Conservation (phyloP, 2,329 filamentous ascomycete genomes). For the Stachybotrys echinatus region DNA sequence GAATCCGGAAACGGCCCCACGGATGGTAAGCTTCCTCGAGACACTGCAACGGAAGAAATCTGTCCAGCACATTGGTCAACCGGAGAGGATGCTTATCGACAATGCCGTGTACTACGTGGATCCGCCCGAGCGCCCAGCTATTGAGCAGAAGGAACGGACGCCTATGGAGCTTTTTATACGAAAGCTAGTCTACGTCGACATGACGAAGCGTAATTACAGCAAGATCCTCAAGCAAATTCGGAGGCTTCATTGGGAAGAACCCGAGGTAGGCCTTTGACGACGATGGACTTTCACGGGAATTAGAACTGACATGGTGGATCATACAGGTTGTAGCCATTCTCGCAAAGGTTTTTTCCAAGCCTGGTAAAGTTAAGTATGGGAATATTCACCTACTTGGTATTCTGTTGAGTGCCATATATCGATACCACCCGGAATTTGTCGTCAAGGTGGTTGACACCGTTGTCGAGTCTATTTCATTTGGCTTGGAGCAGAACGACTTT, state of each 20-base stretch:
- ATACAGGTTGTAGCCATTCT: constrained; percentile 64
- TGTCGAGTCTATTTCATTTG: constrained; percentile 80
- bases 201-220: constrained; percentile 90
- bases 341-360: constrained; percentile 91
- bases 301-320: neutral
- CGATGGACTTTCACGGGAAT: neutral
- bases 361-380: constrained; percentile 94
- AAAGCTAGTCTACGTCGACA: constrained; percentile 86
- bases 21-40: constrained; percentile 91
- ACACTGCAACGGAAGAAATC: constrained; percentile 94
- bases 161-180: constrained; percentile 90
- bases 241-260: constrained; percentile 95
- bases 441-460: constrained; percentile 89
- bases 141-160: constrained; percentile 93
- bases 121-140: constrained; percentile 85
- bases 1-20: constrained; percentile 85
- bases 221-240: constrained; percentile 92
- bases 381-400: constrained; percentile 93
- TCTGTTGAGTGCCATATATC: constrained; percentile 79
- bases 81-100: constrained; percentile 96
- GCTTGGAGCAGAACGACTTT: constrained; percentile 94
- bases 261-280: constrained; percentile 52
- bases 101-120: constrained; percentile 98
- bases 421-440: constrained; percentile 88
- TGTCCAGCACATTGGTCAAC: constrained; percentile 89